Conservation (phyloP, 208 protist species). For the Tritrichomonas musculus region DNA sequence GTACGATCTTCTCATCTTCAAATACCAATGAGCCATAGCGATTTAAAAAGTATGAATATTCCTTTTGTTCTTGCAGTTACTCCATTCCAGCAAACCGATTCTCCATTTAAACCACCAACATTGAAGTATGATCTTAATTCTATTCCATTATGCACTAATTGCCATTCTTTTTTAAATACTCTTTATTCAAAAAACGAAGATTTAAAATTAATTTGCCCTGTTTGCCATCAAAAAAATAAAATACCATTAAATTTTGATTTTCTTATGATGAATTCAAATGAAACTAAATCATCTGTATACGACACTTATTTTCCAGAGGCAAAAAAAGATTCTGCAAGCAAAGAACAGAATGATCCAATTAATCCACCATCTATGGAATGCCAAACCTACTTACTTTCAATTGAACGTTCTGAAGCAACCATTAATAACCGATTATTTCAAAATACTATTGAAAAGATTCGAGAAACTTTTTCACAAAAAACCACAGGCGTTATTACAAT, state of each 20-base stretch:
- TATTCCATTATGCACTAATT: neutral
- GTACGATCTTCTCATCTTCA: no score
- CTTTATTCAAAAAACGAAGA: neutral
- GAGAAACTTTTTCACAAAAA: neutral
- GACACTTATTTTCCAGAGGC: neutral
- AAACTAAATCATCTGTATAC: neutral
- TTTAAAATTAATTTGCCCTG: neutral
- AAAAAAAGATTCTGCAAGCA: neutral
- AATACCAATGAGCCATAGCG: neutral
- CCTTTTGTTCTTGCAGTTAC: neutral
- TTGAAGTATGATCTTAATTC: neutral
- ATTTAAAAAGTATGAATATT: neutral
- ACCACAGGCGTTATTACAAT: neutral
- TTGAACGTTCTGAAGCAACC: neutral
- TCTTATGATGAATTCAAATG: neutral
- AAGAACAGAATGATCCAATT: neutral
- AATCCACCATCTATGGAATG: no score
- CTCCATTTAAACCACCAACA: no score
- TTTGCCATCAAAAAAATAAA: neutral
- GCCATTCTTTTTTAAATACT: neutral
- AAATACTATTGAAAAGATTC: neutral
- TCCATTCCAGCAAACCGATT: neutral
- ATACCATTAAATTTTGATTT: neutral
- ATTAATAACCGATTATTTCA: neutral
- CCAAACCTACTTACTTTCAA: neutral